Evolutionary conservation across 257 asterid species (phyloP).

Genomic region (Craterostigma plantagineum): DNA sequence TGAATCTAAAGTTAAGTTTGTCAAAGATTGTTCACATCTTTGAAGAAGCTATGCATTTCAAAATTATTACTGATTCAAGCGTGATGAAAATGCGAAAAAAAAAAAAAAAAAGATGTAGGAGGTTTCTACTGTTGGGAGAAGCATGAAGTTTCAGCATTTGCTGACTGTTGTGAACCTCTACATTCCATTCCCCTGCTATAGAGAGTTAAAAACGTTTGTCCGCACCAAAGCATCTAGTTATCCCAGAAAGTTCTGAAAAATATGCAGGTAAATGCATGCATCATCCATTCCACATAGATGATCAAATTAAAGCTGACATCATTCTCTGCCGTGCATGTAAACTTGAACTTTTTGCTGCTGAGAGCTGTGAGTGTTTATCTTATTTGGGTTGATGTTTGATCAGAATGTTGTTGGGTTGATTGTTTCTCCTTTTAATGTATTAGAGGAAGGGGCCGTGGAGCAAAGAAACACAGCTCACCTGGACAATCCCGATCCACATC

Average conservation of each 20-base stretch:
- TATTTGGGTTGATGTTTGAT: background rate
- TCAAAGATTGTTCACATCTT: constrained; percentile 72
- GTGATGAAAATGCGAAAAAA: constrained; percentile 40
- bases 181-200: constrained; percentile 45
- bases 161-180: constrained; percentile 54
- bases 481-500: constrained; percentile 33
- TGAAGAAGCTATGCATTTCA: constrained; percentile 67
- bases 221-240: constrained; percentile 51
- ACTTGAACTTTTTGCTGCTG: constrained; percentile 7
- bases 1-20: constrained; percentile 78
- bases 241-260: no score
- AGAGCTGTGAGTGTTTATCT: constrained; percentile 2
- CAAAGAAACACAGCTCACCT: constrained; percentile 30
- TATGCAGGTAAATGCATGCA: constrained; percentile 82
- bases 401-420: constrained; percentile 4
- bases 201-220: constrained; percentile 38
- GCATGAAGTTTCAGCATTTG: constrained; percentile 27
- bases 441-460: constrained; percentile 28
- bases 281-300: constrained; percentile 24
- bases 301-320: constrained; percentile 9
- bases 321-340: constrained; percentile 4
- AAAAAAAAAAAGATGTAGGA: constrained; percentile 18
- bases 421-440: constrained; percentile 9
- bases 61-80: constrained; percentile 50
- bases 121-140: constrained; percentile 38